Evolutionary conservation across 495 filamentous ascomycete species (phyloP).

Genomic region (Umbilicaria muhlenbergii): DNA sequence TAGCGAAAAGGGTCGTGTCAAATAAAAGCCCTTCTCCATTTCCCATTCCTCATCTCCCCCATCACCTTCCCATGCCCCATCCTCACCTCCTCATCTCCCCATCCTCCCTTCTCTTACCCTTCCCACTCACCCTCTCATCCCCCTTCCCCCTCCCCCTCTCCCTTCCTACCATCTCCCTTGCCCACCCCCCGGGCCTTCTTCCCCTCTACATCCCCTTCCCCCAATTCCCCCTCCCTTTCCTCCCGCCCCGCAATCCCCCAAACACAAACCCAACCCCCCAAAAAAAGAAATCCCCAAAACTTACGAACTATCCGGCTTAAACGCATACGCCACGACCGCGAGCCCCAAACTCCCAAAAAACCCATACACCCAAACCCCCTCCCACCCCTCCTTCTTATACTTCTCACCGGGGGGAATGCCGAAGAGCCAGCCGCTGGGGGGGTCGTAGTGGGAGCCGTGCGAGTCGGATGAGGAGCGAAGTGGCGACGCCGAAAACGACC

Average conservation of each 20-base stretch:
- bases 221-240: background rate
- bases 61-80: background rate
- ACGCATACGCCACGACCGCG: slow-evolving; percentile 72
- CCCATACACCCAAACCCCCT: slow-evolving; percentile 72
- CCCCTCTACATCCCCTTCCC: background rate
- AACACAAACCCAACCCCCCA: background rate
- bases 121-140: too few species aligned
- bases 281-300: slow-evolving; percentile 23
- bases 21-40: slow-evolving; percentile 7
- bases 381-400: slow-evolving; percentile 92
- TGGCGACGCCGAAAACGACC: slow-evolving; percentile 5
- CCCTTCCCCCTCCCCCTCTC: too few species aligned
- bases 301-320: slow-evolving; percentile 97
- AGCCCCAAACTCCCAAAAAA: slow-evolving; percentile 72
- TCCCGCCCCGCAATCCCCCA: background rate
- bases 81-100: background rate
- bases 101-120: background rate
- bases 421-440: slow-evolving; percentile 80
- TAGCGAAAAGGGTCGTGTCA: slow-evolving; percentile 6
- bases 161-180: too few species aligned
- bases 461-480: slow-evolving; percentile 18
- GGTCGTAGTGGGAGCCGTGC: slow-evolving; percentile 75
- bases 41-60: background rate
- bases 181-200: background rate
- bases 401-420: slow-evolving; percentile 88